Conservation (phyloP, 139 green algal genomes). For the Nannochloris sp. region DNA sequence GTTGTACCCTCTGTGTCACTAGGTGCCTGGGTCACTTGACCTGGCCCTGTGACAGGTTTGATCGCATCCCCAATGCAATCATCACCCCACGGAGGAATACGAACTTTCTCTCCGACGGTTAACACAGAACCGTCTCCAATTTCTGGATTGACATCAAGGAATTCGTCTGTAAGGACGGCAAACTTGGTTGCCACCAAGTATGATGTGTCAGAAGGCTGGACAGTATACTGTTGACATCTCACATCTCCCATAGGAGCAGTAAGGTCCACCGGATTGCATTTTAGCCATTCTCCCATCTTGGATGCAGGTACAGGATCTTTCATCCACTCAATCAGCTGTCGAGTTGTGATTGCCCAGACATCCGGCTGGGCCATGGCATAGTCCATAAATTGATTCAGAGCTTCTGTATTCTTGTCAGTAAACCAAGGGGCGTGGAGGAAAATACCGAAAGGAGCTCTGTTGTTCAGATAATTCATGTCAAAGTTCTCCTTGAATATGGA, state of each 20-base stretch:
- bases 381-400: constrained; percentile 10
- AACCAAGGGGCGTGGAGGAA: constrained; percentile 26
- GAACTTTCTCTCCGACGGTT: constrained; percentile 5
- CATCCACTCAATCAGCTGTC: constrained; percentile 24
- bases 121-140: background rate
- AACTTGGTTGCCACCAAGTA: constrained; percentile 5
- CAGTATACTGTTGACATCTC: constrained; percentile 16
- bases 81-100: constrained; percentile 1
- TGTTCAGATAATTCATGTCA: constrained; percentile 19
- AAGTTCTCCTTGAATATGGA: constrained; percentile 10
- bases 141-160: constrained; percentile 15
- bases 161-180: constrained; percentile 11
- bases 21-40: background rate
- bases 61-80: constrained; percentile 1
- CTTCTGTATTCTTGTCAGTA: constrained; percentile 13
- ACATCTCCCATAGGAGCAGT: background rate
- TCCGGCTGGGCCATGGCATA: constrained; percentile 12
- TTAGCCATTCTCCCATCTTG: constrained; percentile 13
- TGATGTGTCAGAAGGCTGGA: constrained; percentile 9
- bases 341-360: constrained; percentile 15
- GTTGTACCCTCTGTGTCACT: background rate
- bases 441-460: constrained; percentile 23
- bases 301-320: constrained; percentile 21
- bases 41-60: background rate
- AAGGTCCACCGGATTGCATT: constrained; percentile 10